Evolutionary conservation across 768 basidiomycete species (phyloP), one percentile per base, ranked within the genome.

Genomic region (Candolleomyces aberdarensis): DNA sequence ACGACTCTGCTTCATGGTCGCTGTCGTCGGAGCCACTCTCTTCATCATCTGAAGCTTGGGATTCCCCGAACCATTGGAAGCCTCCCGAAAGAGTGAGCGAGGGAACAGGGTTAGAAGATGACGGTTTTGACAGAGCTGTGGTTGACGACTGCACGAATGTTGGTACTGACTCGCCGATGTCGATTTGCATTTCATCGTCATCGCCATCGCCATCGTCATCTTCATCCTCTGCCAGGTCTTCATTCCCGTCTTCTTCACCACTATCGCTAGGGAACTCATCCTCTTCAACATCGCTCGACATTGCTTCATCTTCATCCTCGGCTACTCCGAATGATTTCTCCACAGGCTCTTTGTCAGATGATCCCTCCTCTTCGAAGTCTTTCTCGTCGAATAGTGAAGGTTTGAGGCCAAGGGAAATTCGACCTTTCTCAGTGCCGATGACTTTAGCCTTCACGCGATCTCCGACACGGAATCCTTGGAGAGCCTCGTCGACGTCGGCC

Each of bases 321-420:
- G 59, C 66, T 22, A 64, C 67, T 29, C 60, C 62, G 13, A 63
- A 66, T 4, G 48, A 57, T 20, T 62, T 67, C 6, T 70, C 67
- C 19, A 59, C 63, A 26, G 43, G 49, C 2, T 64, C 77, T 29
- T 68, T 71, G 19, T 69, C 76, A 11, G 70, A 70, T 20, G 61
- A 46, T 26, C 58, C 68, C 26, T 61, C 68, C 22, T 67, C 74
- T 5, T 78, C 73, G 54, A 86, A 82, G 62, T 89, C 90, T 50
- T 87, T 85, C 26, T 85, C 85, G 47, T 69, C 74, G 71, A 97
- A 96, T 72, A 91, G 86, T 29, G 94, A 96, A 26, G 93, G 91
- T 72, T 96, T 98, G 59, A 98, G 78, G 55, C 92, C 89, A 59
- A 99, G 80, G 61, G 94, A 93, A 49, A 87, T 86, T 67, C 89